Evolutionary conservation across 768 basidiomycete genomes (phyloP).

Genomic region (Calocera viscosa): DNA sequence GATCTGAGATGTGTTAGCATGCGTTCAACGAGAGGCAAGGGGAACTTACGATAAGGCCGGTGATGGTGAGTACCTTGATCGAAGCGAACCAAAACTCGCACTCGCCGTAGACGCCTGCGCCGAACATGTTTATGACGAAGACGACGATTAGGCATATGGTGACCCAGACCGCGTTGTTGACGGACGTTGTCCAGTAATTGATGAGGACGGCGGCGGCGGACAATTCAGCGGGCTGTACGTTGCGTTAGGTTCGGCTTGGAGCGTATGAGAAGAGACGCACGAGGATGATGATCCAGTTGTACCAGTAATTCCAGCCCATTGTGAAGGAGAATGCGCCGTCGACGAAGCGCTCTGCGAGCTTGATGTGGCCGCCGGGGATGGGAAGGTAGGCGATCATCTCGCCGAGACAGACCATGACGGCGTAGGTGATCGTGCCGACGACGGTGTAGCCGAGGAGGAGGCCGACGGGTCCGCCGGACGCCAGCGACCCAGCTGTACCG

Average conservation of each 20-base stretch:
- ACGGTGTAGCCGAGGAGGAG: conserved; percentile 18
- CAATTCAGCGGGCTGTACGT: conserved; percentile 49
- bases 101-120: conserved; percentile 37
- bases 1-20: conserved; percentile 18
- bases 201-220: conserved; percentile 67
- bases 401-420: conserved; percentile 18
- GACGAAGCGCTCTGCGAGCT: conserved; percentile 15
- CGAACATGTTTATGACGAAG: conserved; percentile 60
- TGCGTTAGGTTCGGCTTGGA: not conserved
- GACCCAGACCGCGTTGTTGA: conserved; percentile 67
- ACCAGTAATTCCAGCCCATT: conserved; percentile 27
- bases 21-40: not conserved
- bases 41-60: conserved; percentile 44
- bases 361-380: conserved; percentile 13
- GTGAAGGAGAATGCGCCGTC: conserved; percentile 16
- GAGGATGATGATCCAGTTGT: conserved; percentile 28
- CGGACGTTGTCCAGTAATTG: conserved; percentile 51
- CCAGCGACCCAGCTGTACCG: conserved; percentile 20
- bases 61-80: conserved; percentile 78
- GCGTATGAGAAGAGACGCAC: conserved; percentile 17
- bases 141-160: conserved; percentile 62
- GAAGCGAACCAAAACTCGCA: conserved; percentile 83
- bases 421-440: conserved; percentile 16
- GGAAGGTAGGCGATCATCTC: conserved; percentile 18
- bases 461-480: conserved; percentile 17